Percentiles rank a stretch among this genome's conserved stretches.
Conservation (phyloP, 108 stramenopile genomes). For the Phaeodactylum tricornutum region DNA sequence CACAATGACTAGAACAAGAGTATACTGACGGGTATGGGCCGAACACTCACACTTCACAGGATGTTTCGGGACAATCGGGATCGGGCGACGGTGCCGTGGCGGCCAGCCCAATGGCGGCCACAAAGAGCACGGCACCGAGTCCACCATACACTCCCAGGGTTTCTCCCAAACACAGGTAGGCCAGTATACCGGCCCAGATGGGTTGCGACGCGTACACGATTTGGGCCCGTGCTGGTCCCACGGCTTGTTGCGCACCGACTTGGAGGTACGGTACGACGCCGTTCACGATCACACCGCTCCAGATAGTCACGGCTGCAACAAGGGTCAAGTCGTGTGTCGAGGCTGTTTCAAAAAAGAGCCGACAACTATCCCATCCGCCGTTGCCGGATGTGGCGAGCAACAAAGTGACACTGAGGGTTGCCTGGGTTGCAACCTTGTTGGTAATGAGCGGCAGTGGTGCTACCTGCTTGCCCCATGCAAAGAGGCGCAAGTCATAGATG, state of each 20-base stretch:
- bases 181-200: constrained; percentile 65
- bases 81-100: constrained; percentile 52
- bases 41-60: constrained; percentile 51
- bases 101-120: constrained; percentile 51
- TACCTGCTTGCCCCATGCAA: constrained; percentile 54
- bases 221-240: constrained; percentile 63
- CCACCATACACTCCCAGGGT: constrained; percentile 39
- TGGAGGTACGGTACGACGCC: constrained; percentile 67
- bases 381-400: constrained; percentile 10
- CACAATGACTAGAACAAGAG: no score
- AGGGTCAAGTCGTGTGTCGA: constrained; percentile 13
- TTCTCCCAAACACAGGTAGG: constrained; percentile 48
- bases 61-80: constrained; percentile 23
- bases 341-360: constrained; percentile 15
- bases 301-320: constrained; percentile 26
- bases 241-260: constrained; percentile 64
- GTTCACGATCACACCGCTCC: constrained; percentile 68
- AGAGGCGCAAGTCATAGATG: constrained; percentile 62
- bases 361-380: constrained; percentile 3
- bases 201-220: constrained; percentile 70
- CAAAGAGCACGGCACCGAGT: constrained; percentile 47
- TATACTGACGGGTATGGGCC: no score
- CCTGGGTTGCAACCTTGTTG: constrained; percentile 58
- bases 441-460: constrained; percentile 46
- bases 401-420: constrained; percentile 32